Base-by-base conservation (phyloP, 2,329 filamentous ascomycete species). In the Stemphylium lycopersici region DNA sequence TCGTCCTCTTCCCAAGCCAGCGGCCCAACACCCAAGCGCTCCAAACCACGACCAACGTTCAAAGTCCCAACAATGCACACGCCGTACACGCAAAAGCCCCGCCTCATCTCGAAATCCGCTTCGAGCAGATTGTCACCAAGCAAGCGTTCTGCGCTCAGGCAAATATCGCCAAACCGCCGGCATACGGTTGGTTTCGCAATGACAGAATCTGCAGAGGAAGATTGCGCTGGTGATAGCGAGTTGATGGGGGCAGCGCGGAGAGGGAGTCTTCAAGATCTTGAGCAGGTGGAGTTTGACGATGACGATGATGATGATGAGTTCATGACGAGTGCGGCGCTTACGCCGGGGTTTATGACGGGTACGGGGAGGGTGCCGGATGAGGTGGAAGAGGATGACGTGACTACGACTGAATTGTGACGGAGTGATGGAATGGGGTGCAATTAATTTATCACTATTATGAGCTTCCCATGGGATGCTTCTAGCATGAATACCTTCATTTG, bases 21-120 rank as follows among this genome's bases (percentile, higher is more conserved):
- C 16, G 65, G 66, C 11, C 75, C 75, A 2, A 74, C 70, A 6
- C 77, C 78, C 3, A 81, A 81, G 58, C 75, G 79, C 13, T 55
- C 70, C 1, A 77, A 74, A 48, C 67, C 73, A 22, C 67, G 69
- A 16, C 52, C 61, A 4, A 63, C 73, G 1, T 72, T 70, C 57
- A 73, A 70, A 40, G 57, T 65, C 5, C 66, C 72, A 22, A 53
- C 60, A 3, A 62, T 71, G 55, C 66, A 67, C 15, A 72, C 69
- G 38, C 65, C 74, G 2, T 64, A 66, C 18, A 54, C 48, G 10
- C 65, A 63, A 18, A 71, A 52, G 33, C 45, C 60, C 11, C 48
- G 37, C 7, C 18, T 52, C 1, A 26, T 42, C 2, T 56, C 62
- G 2, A 62, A 54, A 33, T 55, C 64, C 2, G 34, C 53, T 2